These are phyloP conservation scores for Rubus parviflorus DNA, from an alignment of 306 rosid species.

Conservation along the genomic window DNA sequence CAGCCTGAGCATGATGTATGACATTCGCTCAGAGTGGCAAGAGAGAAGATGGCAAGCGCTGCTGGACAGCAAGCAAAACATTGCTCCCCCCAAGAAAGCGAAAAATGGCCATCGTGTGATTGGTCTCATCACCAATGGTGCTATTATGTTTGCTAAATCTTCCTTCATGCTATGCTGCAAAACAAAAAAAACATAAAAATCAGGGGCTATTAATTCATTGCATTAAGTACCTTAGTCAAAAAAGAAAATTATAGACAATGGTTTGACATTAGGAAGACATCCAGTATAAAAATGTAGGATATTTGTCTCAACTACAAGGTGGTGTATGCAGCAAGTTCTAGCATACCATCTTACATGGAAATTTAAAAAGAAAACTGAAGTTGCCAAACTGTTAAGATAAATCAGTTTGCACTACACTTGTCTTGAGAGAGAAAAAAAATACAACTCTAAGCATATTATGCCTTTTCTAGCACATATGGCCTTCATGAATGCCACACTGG, in stretches of 20 bases:
- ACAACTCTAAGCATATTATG: neutral
- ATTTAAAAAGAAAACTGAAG: neutral
- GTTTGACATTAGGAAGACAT: neutral
- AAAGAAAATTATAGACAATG: neutral
- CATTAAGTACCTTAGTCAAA: neutral
- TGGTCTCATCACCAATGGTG: constrained; percentile 77
- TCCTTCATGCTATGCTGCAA: constrained; percentile 73
- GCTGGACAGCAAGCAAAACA: constrained; percentile 96
- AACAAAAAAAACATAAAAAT: constrained; percentile 26
- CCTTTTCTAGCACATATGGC: neutral
- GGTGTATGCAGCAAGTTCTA: neutral
- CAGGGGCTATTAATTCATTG: neutral
- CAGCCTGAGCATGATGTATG: constrained; percentile 87
- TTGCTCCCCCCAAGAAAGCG: constrained; percentile 89
- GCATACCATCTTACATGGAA: neutral
- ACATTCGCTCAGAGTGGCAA: constrained; percentile 81
- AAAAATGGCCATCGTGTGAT: constrained; percentile 96
- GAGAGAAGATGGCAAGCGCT: constrained; percentile 91
- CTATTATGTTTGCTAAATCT: constrained; percentile 73
- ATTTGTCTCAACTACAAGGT: neutral
- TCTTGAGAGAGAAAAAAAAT: neutral
- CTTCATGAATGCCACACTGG: neutral
- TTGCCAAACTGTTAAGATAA: neutral
- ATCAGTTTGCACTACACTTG: neutral
- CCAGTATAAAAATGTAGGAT: neutral